These are phyloP conservation scores for Serendipita sp. DNA, from an alignment of 1,284 basidiomycete genomes.

Conservation along the genomic window DNA sequence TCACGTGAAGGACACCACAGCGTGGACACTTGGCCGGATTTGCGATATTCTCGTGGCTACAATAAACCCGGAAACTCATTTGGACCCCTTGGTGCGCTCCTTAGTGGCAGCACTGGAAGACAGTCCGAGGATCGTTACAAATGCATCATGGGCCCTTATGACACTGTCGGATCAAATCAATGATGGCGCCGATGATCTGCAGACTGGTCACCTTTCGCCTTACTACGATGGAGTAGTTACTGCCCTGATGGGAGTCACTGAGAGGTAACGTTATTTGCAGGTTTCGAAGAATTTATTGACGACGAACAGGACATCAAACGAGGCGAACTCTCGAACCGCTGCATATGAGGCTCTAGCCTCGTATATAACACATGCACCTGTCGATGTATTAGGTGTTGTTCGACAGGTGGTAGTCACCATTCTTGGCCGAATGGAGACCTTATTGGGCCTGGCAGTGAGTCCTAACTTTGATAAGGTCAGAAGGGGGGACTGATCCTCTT, in stretches of 20 bases:
- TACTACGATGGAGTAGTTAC: conserved; percentile 82
- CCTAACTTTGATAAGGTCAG: conserved; percentile 11
- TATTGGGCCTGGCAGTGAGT: conserved; percentile 63
- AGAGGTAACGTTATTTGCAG: conserved; percentile 41
- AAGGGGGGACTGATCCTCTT: background rate
- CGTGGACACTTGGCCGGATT: conserved; percentile 95
- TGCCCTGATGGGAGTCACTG: conserved; percentile 71
- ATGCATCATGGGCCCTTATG: conserved; percentile 95
- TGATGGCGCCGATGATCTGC: conserved; percentile 33
- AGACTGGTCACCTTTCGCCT: conserved; percentile 58
- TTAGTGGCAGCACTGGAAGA: conserved; percentile 75
- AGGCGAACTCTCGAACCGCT: conserved; percentile 85
- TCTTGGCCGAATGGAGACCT: conserved; percentile 77
- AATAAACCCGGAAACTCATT: conserved; percentile 82
- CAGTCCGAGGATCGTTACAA: conserved; percentile 76
- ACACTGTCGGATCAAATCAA: conserved; percentile 82
- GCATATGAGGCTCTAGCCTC: conserved; percentile 93
- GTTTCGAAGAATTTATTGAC: conserved; percentile 2
- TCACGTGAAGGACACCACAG: conserved; percentile 92
- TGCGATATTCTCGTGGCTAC: conserved; percentile 79
- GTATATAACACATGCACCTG: conserved; percentile 68
- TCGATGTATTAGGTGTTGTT: conserved; percentile 70
- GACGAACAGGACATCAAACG: conserved; percentile 56
- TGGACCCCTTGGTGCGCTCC: conserved; percentile 72
- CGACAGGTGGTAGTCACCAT: conserved; percentile 75